These are phyloP conservation scores for Butyriboletus loyo DNA, from an alignment of 768 basidiomycete species.

Conservation along the genomic window DNA sequence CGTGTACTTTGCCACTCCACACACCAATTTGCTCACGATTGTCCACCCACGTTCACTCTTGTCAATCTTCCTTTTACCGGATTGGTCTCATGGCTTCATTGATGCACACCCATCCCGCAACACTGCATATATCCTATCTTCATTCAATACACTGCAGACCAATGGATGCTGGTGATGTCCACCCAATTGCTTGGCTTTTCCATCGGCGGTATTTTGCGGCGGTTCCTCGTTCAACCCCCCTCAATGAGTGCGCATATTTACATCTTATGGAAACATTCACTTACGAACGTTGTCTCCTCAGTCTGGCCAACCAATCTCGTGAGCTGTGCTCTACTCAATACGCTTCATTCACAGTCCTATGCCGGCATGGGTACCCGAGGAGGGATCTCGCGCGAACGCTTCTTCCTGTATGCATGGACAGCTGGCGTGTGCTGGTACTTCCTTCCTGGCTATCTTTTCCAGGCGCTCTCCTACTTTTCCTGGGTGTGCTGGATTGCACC, in stretches of 20 bases:
- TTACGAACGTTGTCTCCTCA: slow-evolving; percentile 36
- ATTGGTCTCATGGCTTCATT: neutral
- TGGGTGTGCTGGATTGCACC: slow-evolving; percentile 71
- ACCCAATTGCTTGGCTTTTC: slow-evolving; percentile 69
- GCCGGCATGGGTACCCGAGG: slow-evolving; percentile 41
- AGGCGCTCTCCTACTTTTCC: slow-evolving; percentile 57
- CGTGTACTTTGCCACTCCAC: neutral
- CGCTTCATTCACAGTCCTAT: slow-evolving; percentile 57
- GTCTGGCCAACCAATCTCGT: slow-evolving; percentile 77
- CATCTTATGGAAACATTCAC: neutral
- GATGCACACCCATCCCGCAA: neutral
- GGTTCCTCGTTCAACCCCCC: slow-evolving; percentile 62
- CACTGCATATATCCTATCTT: neutral
- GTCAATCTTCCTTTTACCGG: neutral
- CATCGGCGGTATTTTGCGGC: slow-evolving; percentile 54
- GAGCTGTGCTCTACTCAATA: slow-evolving; percentile 69
- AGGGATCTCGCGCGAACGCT: slow-evolving; percentile 51
- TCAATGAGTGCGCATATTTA: slow-evolving; percentile 51
- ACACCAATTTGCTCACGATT: neutral
- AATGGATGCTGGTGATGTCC: slow-evolving; percentile 65
- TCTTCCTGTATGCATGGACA: slow-evolving; percentile 44
- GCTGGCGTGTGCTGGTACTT: slow-evolving; percentile 46
- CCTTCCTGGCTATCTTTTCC: slow-evolving; percentile 73
- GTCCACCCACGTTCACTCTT: neutral
- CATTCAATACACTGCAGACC: slow-evolving; percentile 31